Percentiles rank a stretch among this genome's conserved stretches.
Conservation (phyloP, 2,329 filamentous ascomycete genomes). For the Beauveria rudraprayagi region DNA sequence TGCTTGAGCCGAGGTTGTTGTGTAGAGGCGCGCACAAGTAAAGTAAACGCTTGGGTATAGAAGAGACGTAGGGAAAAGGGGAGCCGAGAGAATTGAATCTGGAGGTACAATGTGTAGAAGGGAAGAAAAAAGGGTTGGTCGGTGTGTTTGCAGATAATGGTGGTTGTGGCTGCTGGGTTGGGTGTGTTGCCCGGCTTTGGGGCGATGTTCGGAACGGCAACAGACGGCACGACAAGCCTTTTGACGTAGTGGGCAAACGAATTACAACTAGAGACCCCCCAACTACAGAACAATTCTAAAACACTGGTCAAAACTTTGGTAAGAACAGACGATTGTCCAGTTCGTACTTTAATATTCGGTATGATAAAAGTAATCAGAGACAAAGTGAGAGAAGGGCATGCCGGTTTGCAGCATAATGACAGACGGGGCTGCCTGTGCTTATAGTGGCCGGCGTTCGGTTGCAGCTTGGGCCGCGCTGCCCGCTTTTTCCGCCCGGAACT, state of each 20-base stretch:
- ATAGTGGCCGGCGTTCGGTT: slow-evolving; percentile 8
- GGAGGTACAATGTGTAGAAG: background rate
- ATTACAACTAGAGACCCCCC: too few species aligned
- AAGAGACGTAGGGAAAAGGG: too few species aligned
- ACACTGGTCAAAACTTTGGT: too few species aligned
- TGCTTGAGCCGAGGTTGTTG: background rate
- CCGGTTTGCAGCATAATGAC: background rate
- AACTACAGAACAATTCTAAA: too few species aligned
- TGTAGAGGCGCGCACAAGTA: background rate
- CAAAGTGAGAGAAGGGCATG: background rate
- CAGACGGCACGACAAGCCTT: background rate
- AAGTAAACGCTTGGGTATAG: background rate
- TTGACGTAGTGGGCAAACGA: too few species aligned
- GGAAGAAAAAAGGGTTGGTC: background rate
- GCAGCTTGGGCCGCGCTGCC: background rate
- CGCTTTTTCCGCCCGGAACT: background rate
- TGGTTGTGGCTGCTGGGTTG: slow-evolving; percentile 3
- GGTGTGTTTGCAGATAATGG: background rate
- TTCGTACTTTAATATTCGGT: too few species aligned
- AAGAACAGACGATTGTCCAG: too few species aligned
- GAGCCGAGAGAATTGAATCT: background rate
- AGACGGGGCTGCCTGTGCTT: background rate
- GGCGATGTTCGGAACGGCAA: background rate
- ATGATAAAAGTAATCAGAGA: too few species aligned
- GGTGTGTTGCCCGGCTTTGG: background rate